Evolutionary conservation across 2,329 filamentous ascomycete species (phyloP), one percentile per base, ranked within the genome.

Genomic region (Simplicillium sp.): DNA sequence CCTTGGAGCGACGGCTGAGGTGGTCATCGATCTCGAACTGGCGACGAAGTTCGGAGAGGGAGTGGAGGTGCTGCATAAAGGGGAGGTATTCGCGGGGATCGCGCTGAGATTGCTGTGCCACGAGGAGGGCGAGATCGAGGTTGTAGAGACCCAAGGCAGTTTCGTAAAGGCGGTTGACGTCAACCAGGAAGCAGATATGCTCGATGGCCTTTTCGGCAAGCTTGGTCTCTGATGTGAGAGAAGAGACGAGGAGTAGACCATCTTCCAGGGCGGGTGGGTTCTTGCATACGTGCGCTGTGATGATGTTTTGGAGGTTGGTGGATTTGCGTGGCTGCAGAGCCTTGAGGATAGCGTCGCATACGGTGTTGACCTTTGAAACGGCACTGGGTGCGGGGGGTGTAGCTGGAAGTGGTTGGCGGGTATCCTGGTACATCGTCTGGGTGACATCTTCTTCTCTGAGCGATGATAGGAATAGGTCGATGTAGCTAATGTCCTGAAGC

Each of bases 121-220:
- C 86, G 6, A 96, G 70, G 11, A 98, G 71, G 3, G 90, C 82
- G 7, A 98, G 77, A 11, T 95, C 87, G 3, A 98, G 75, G 54
- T 97, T 82, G 57, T 98, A 98, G 3, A 97, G 70, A 1, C 89
- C 89, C 2, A 98, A 70, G 0, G 92, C 86, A 45, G 89, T 82
- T 46, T 96, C 87, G 54, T 95, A 98, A 0, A 98, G 75, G 32
- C 81, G 80, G 58, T 96, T 94, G 36, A 94, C 84, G 60, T 98
- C 92, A 1, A 89, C 87, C 34, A 98, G 73, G 70, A 98, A 98
- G 69, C 88, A 97, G 45, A 98, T 96, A 55, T 98, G 92, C 57
- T 96, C 88, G 16, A 96, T 83, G 0, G 90, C 90, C 58, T 82
- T 83, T 50, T 97, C 90, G 1, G 87, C 87, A 49, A 89, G 71